Evolutionary conservation across 805 yeast genomes (phyloP), one percentile per base, ranked within the genome.

Genomic region (Sugiyamaella lignohabitans): DNA sequence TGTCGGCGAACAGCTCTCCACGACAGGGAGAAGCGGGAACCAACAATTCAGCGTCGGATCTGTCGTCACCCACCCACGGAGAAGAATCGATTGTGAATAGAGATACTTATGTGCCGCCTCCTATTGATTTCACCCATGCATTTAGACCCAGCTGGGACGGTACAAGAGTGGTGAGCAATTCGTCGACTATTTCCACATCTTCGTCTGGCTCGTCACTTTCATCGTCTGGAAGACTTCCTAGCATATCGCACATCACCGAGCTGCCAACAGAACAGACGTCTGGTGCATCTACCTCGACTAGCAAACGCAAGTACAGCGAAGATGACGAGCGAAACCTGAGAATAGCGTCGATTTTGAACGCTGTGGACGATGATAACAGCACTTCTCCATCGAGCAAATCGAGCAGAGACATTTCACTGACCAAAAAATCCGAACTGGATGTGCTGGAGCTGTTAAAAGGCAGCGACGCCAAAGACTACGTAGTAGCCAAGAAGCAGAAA

Each of bases 41-140:
- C n/a, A 27, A 8, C 14, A 27, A 14, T 27, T 27, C 32, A 8
- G 14, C 14, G 11, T 27, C 32, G 8, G 32, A 38, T 38, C 30
- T 14, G 18, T 20, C 21, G 14, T 17, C 38, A 19, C 38, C 21
- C 11, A 6, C 38, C 10, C 32, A 27, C 11, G 30, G 11, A 27
- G 38, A 35, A 17, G 38, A 17, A 14, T 23, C 41, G 5, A 23
- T 42, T 19, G 42, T 42, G 10, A 23, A 34, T 20, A 30, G 36
- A 23, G 48, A 46, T 17, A 49, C 43, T 20, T 57, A 54, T 30
- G 52, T 54, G 1, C 69, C 69, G 6, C 68, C 69, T 3, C 69
- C 71, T 1, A 64, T 69, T 40, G 73, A 69, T 48, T 69, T 69
- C 52, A 69, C 73, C 0, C 60, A 68, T 14, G 62, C 69, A 49